Conservation (phyloP, 805 yeast genomes). For the Cyberlindnera nakhonratchasimensis region DNA sequence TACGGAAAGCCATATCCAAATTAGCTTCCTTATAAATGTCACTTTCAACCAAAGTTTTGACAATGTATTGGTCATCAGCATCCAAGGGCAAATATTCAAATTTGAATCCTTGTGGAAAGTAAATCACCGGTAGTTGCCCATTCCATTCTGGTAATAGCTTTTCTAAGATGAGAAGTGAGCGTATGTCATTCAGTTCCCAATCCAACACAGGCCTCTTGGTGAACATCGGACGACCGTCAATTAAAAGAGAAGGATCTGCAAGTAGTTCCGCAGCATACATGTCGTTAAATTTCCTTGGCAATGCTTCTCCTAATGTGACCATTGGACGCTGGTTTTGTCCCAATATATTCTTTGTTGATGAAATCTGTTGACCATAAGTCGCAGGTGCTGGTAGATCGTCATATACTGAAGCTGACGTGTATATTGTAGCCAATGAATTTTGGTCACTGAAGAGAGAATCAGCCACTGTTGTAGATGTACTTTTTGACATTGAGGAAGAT, state of each 20-base stretch:
- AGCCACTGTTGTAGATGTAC: conserved; percentile 7
- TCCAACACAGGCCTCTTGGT: conserved; percentile 60
- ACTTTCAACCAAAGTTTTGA: conserved; percentile 47
- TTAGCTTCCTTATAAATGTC: conserved; percentile 67
- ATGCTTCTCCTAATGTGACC: conserved; percentile 42
- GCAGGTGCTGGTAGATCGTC: conserved; percentile 5
- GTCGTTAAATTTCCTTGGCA: conserved; percentile 50
- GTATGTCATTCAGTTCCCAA: conserved; percentile 68
- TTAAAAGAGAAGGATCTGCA: conserved; percentile 40
- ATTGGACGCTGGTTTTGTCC: conserved; percentile 9
- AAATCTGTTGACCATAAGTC: conserved; percentile 6
- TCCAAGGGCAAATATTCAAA: conserved; percentile 51
- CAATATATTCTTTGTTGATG: no score
- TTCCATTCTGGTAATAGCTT: conserved; percentile 53
- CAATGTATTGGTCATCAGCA: conserved; percentile 50
- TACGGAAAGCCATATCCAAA: conserved; percentile 49
- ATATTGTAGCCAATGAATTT: conserved; percentile 19
- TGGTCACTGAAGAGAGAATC: conserved; percentile 23
- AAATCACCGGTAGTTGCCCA: conserved; percentile 44
- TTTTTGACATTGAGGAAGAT: conserved; percentile 7
- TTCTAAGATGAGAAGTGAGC: conserved; percentile 56
- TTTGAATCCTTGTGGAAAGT: conserved; percentile 36
- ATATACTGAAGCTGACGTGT: conserved; percentile 15
- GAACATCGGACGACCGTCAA: conserved; percentile 59
- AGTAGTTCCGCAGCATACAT: conserved; percentile 57